These are phyloP conservation scores for Diplotaxis tenuifolia DNA, from an alignment of 345 rosid genomes.

Conservation along the genomic window DNA sequence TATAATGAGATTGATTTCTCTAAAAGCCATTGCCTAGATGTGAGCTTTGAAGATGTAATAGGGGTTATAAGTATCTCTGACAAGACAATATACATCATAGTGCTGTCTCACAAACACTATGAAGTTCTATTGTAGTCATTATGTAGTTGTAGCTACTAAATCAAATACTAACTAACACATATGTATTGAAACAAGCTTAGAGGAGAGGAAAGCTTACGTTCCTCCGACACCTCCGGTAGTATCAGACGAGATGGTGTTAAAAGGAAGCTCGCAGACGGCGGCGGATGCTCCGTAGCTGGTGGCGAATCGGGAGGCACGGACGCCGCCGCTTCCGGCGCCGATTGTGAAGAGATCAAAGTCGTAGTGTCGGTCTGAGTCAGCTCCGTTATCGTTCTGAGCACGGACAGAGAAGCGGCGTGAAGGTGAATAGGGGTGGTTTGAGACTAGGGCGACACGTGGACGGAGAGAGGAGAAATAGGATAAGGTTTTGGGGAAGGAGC, in stretches of 20 bases:
- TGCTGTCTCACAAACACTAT: neutral
- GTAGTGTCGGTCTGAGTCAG: slow-evolving; percentile 53
- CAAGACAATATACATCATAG: neutral
- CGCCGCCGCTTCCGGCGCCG: slow-evolving; percentile 97
- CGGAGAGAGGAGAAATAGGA: slow-evolving; percentile 23
- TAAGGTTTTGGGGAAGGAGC: slow-evolving; percentile 42
- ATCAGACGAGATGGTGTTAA: slow-evolving; percentile 84
- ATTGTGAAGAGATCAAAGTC: slow-evolving; percentile 95
- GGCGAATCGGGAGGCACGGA: slow-evolving; percentile 92
- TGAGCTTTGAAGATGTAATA: neutral
- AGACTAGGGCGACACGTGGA: slow-evolving; percentile 26
- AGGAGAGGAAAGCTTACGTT: slow-evolving; percentile 55
- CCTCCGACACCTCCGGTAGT: slow-evolving; percentile 94
- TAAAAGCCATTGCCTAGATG: neutral
- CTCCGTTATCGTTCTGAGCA: slow-evolving; percentile 60
- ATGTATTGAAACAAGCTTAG: neutral
- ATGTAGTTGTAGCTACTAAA: neutral
- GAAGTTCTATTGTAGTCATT: neutral
- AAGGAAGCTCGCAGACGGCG: slow-evolving; percentile 96
- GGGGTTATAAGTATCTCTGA: neutral
- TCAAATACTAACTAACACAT: neutral
- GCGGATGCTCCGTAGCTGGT: slow-evolving; percentile 83
- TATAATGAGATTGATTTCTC: too few relatives aligned
- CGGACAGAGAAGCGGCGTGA: slow-evolving; percentile 45
- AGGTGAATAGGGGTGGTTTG: slow-evolving; percentile 28